Percentiles rank a stretch among this genome's conserved stretches.
Evolutionary conservation across 2,329 filamentous ascomycete species (phyloP).

Genomic region (Arthrobotrys conoides): DNA sequence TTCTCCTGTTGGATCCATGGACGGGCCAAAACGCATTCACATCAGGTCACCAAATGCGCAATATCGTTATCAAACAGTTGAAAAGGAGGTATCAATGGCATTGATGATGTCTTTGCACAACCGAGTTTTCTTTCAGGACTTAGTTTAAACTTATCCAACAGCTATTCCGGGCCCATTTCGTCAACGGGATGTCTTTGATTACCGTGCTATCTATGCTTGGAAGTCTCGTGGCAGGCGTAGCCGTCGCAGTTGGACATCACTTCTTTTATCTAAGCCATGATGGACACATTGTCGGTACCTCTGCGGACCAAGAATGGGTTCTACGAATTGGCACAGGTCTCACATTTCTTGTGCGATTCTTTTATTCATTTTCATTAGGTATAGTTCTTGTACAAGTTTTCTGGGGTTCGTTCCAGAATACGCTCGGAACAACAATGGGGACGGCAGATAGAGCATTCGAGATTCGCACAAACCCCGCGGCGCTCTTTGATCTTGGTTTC

Average conservation of each 20-base stretch:
- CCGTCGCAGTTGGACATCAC: constrained; percentile 42
- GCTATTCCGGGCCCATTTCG: not conserved
- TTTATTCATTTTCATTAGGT: constrained; percentile 36
- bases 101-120: not conserved
- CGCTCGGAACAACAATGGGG: constrained; percentile 21
- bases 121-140: not conserved
- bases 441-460: constrained; percentile 24
- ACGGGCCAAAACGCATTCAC: constrained; percentile 9
- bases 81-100: constrained; percentile 1
- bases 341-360: constrained; percentile 40
- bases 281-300: constrained; percentile 15
- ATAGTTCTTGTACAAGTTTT: constrained; percentile 37
- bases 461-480: constrained; percentile 30
- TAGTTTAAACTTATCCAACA: not conserved
- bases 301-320: constrained; percentile 37
- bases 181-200: constrained; percentile 10
- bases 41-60: constrained; percentile 17
- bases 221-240: constrained; percentile 26
- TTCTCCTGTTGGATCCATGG: constrained; percentile 2
- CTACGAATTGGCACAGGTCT: constrained; percentile 36
- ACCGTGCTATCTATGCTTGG: constrained; percentile 33
- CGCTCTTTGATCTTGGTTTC: constrained; percentile 41
- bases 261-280: constrained; percentile 40
- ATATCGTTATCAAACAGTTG: constrained; percentile 3
- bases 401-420: constrained; percentile 25